Conservation (phyloP, 352 stramenopile species). For the Phytophthora colocasiae region DNA sequence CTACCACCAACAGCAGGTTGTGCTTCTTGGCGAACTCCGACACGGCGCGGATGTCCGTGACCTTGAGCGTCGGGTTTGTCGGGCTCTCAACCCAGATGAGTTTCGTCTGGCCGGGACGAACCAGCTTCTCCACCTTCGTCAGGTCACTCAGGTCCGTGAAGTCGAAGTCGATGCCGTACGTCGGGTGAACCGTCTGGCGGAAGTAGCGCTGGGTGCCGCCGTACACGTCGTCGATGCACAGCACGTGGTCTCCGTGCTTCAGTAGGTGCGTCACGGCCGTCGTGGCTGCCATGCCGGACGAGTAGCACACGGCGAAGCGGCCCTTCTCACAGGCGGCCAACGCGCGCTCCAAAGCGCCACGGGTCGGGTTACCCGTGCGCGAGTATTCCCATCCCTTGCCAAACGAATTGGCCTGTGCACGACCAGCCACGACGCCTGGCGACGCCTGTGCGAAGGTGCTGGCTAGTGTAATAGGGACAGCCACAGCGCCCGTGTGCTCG, state of each 20-base stretch:
- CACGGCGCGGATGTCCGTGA: conserved; percentile 94
- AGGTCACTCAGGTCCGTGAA: conserved; percentile 95
- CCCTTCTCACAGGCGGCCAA: conserved; percentile 93
- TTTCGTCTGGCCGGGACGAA: conserved; percentile 91
- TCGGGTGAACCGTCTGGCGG: conserved; percentile 90
- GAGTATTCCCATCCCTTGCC: conserved; percentile 97
- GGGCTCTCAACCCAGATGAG: conserved; percentile 94
- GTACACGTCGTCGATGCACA: conserved; percentile 97
- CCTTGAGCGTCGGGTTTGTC: conserved; percentile 95
- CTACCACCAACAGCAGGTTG: conserved; percentile 90
- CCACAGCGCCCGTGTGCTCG: conserved; percentile 80
- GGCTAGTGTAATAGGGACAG: conserved; percentile 92
- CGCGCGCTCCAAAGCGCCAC: conserved; percentile 93
- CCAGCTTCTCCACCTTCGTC: conserved; percentile 74
- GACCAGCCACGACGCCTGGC: conserved; percentile 77
- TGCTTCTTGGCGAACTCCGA: conserved; percentile 90
- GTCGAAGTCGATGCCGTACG: conserved; percentile 93
- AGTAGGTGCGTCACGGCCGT: conserved; percentile 89
- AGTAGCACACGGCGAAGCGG: conserved; percentile 89
- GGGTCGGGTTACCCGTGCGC: conserved; percentile 96
- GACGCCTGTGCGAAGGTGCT: conserved; percentile 92
- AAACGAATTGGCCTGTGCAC: conserved; percentile 87
- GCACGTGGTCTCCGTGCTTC: conserved; percentile 93
- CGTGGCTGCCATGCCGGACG: conserved; percentile 92
- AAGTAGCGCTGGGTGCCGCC: conserved; percentile 96